These are phyloP conservation scores for Alternaria sp. DNA, from an alignment of 2,329 filamentous ascomycete species.

Conservation along the genomic window DNA sequence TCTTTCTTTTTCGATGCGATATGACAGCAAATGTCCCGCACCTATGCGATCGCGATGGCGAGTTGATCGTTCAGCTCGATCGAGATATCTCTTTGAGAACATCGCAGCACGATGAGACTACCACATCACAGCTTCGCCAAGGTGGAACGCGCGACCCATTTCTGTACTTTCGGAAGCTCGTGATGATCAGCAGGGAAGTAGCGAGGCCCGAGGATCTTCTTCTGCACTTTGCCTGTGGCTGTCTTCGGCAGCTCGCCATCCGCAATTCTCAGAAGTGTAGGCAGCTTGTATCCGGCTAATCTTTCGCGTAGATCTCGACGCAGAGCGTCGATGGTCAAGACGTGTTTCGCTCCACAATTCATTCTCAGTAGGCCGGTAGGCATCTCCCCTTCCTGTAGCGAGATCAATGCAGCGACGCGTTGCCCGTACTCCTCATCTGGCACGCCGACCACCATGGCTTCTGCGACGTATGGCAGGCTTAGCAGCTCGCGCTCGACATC, in stretches of 20 bases:
- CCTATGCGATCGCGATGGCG: not conserved
- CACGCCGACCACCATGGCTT: conserved; percentile 64
- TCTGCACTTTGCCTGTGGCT: conserved; percentile 61
- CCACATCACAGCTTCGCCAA: conserved; percentile 33
- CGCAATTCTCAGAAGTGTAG: conserved; percentile 57
- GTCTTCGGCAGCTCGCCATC: conserved; percentile 60
- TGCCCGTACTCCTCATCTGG: conserved; percentile 64
- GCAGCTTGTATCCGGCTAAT: conserved; percentile 60
- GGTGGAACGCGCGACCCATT: conserved; percentile 32
- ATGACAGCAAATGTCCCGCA: not conserved
- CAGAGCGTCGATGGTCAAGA: conserved; percentile 53
- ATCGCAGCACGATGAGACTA: not conserved
- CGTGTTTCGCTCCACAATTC: conserved; percentile 22
- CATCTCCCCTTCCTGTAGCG: conserved; percentile 48
- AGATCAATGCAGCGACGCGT: conserved; percentile 63
- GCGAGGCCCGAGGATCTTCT: conserved; percentile 55
- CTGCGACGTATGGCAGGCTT: conserved; percentile 58
- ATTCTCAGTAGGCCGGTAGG: conserved; percentile 28
- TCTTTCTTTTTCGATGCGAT: not conserved
- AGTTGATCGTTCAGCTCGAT: not conserved
- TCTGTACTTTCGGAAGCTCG: conserved; percentile 38
- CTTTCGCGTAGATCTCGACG: conserved; percentile 56
- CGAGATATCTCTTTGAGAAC: not conserved
- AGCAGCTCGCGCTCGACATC: conserved; percentile 65
- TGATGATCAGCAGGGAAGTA: conserved; percentile 49